A percentile compares a stretch with the other conserved stretches of the same genome.
phyloP scores from a whole-genome alignment of 73 alveolate genomes.

The Paramecium caudatum region DNA sequence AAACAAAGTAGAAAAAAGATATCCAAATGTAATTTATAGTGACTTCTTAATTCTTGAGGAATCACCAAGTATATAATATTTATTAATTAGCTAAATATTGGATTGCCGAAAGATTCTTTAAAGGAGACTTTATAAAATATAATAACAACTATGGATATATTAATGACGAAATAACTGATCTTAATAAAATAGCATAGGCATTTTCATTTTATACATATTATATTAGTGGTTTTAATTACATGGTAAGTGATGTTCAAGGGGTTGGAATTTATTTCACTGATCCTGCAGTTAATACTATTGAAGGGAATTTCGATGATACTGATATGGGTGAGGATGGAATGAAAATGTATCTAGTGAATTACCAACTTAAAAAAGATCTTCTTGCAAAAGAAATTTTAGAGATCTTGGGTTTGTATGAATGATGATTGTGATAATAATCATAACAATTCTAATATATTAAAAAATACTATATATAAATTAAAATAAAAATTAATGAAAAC shows the following conservation, averaged over 20 bases:
- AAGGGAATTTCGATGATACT: constrained; percentile 1
- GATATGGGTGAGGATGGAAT: constrained; percentile 34
- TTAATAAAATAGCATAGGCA: neutral
- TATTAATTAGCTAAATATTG: neutral
- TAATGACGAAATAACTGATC: neutral
- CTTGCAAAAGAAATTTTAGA: too few relatives aligned
- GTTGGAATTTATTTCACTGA: constrained; percentile 41
- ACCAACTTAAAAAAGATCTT: neutral
- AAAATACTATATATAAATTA: neutral
- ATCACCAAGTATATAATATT: neutral
- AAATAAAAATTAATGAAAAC: constrained; percentile 54
- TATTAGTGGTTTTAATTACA: neutral
- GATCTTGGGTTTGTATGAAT: too few relatives aligned
- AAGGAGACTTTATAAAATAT: constrained; percentile 60
- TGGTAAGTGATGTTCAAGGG: constrained; percentile 47
- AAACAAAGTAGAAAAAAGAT: neutral
- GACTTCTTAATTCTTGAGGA: constrained; percentile 51
- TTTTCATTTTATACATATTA: constrained; percentile 10
- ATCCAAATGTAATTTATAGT: neutral
- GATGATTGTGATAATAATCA: too few relatives aligned
- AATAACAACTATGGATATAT: constrained; percentile 31
- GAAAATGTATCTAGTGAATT: neutral
- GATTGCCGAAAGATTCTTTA: constrained; percentile 66
- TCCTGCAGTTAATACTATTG: constrained; percentile 16
- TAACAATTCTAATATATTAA: constrained; percentile 19